Percentiles rank a stretch among this genome's conserved stretches.
phyloP scores from a whole-genome alignment of 108 stramenopile genomes.

The Nitzschia sp. region DNA sequence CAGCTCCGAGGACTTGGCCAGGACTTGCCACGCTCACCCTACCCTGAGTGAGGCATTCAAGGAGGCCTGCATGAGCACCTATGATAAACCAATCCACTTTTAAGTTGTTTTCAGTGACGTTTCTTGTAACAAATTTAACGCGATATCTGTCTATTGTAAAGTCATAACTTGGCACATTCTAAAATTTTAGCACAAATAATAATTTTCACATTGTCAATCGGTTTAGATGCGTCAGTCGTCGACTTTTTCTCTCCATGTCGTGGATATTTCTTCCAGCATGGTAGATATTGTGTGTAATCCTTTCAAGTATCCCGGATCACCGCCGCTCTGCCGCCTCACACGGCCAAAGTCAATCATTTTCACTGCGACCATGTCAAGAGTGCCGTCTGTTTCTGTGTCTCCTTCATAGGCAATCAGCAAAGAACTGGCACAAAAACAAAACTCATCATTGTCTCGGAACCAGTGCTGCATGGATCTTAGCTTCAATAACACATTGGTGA shows the following conservation, averaged over 20 bases:
- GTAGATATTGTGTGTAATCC: slow-evolving; percentile 50
- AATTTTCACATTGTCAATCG: no score
- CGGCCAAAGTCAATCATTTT: slow-evolving; percentile 88
- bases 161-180: no score
- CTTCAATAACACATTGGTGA: slow-evolving; percentile 44
- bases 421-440: slow-evolving; percentile 76
- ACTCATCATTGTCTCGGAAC: slow-evolving; percentile 60
- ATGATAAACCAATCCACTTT: slow-evolving; percentile 98
- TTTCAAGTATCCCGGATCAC: slow-evolving; percentile 46
- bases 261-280: slow-evolving; percentile 52
- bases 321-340: slow-evolving; percentile 59
- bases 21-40: slow-evolving; percentile 99
- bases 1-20: slow-evolving; percentile 98
- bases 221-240: neutral
- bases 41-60: slow-evolving; percentile 98
- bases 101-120: slow-evolving; percentile 38
- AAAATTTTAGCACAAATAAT: no score
- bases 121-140: neutral
- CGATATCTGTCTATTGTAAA: no score
- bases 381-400: slow-evolving; percentile 14
- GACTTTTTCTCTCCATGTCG: slow-evolving; percentile 15
- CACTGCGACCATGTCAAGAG: slow-evolving; percentile 34
- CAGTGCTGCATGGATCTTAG: slow-evolving; percentile 47
- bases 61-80: slow-evolving; percentile 99
- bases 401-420: slow-evolving; percentile 81